Evolutionary conservation across 73 alveolate genomes (phyloP).

Genomic region (Tetrahymena elliotti): DNA sequence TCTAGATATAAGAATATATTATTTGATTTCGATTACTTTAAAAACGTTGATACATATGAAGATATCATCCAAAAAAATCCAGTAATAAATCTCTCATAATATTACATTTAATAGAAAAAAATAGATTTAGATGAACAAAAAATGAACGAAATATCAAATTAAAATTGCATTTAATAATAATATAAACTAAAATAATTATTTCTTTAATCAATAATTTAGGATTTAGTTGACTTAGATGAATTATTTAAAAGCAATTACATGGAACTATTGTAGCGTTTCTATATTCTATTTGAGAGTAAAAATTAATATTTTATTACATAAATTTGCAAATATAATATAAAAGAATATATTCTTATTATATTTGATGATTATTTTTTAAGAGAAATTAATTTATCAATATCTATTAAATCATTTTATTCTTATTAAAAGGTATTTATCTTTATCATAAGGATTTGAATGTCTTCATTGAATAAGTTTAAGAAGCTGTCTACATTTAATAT

Average conservation of each 20-base stretch:
- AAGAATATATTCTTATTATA: neutral
- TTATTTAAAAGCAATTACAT: conserved; percentile 83
- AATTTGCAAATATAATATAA: neutral
- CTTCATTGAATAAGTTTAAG: conserved; percentile 65
- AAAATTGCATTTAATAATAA: neutral
- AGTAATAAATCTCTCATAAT: conserved; percentile 1
- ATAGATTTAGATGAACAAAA: neutral
- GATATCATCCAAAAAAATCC: conserved; percentile 72
- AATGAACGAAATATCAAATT: too few species aligned
- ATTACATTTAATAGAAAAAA: too few species aligned
- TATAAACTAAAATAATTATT: neutral
- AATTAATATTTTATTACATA: neutral
- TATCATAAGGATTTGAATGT: conserved; percentile 83
- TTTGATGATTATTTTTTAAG: neutral
- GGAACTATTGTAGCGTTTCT: conserved; percentile 90
- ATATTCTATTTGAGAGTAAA: conserved; percentile 74
- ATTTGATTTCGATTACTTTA: conserved; percentile 74
- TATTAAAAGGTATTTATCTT: conserved; percentile 42
- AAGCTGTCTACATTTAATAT: conserved; percentile 42
- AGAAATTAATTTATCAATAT: neutral
- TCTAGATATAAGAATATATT: conserved; percentile 71
- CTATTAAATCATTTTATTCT: neutral
- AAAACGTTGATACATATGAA: conserved; percentile 80
- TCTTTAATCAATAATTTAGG: conserved; percentile 3
- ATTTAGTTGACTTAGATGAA: conserved; percentile 88